These are phyloP conservation scores for Ophiostoma himal-ulmi DNA, from an alignment of 2,329 filamentous ascomycete genomes.

Conservation along the genomic window DNA sequence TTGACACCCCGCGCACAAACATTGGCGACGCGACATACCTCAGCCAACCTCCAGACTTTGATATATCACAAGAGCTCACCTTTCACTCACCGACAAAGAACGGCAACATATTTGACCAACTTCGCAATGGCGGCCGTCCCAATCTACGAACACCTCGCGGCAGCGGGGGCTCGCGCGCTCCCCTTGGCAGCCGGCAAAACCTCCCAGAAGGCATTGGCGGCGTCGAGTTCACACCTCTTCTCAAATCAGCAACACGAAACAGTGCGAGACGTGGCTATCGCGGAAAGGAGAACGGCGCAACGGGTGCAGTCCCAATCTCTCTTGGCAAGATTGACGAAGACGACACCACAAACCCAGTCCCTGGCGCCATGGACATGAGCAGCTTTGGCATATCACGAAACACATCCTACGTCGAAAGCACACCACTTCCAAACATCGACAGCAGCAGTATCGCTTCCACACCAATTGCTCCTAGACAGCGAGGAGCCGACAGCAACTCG, in stretches of 20 bases:
- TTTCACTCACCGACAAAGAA: constrained; percentile 76
- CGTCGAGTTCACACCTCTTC: constrained; percentile 87
- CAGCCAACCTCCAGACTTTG: constrained; percentile 63
- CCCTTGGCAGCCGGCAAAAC: constrained; percentile 66
- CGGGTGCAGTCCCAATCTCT: constrained; percentile 60
- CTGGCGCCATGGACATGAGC: constrained; percentile 59
- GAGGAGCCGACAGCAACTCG: constrained; percentile 46
- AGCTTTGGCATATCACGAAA: constrained; percentile 61
- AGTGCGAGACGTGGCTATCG: constrained; percentile 54
- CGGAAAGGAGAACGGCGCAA: constrained; percentile 56
- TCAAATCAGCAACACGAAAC: constrained; percentile 72
- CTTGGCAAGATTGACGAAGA: constrained; percentile 61
- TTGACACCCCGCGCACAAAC: constrained; percentile 84
- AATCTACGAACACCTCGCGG: constrained; percentile 69
- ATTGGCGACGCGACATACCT: constrained; percentile 79
- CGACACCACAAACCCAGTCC: constrained; percentile 62
- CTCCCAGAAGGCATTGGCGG: constrained; percentile 58
- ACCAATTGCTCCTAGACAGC: constrained; percentile 64
- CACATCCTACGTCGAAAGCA: constrained; percentile 60
- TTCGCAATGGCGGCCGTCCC: constrained; percentile 59
- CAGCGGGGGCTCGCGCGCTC: constrained; percentile 60
- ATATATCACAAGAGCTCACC: constrained; percentile 80
- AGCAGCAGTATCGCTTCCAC: constrained; percentile 80
- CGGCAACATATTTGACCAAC: constrained; percentile 67
- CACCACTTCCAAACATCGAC: constrained; percentile 67